Conservation (phyloP, 768 basidiomycete genomes). For the Pleurotus tuoliensis region DNA sequence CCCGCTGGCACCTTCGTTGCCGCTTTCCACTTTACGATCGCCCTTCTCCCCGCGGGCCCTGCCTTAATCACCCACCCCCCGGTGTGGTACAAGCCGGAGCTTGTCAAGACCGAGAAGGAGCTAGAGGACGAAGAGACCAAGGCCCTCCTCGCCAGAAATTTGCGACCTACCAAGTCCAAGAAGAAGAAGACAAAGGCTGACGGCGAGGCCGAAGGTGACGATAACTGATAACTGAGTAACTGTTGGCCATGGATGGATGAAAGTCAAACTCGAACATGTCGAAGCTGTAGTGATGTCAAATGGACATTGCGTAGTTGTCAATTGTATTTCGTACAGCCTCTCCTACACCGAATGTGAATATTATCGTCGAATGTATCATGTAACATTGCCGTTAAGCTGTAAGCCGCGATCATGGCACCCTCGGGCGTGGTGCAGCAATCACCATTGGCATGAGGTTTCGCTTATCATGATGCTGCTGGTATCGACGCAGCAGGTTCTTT, state of each 20-base stretch:
- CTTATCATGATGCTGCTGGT: background rate
- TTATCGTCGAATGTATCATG: no score
- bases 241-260: background rate
- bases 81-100: conserved; percentile 89
- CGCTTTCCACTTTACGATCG: conserved; percentile 96
- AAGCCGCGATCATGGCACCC: no score
- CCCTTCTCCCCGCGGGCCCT: conserved; percentile 86
- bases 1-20: conserved; percentile 83
- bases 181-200: conserved; percentile 74
- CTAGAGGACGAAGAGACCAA: conserved; percentile 87
- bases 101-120: conserved; percentile 87
- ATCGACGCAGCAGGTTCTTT: conserved; percentile 12
- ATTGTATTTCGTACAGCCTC: background rate
- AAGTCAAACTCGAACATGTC: background rate
- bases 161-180: conserved; percentile 90
- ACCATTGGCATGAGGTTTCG: no score
- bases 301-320: background rate
- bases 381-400: no score
- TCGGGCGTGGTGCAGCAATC: no score
- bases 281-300: background rate
- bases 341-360: background rate
- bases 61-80: conserved; percentile 84
- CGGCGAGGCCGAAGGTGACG: conserved; percentile 42
- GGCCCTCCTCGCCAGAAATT: conserved; percentile 66
- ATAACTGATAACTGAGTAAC: conserved; percentile 18